phyloP scores from a whole-genome alignment of 1,284 basidiomycete genomes.

The Papiliotrema nemorosa region DNA sequence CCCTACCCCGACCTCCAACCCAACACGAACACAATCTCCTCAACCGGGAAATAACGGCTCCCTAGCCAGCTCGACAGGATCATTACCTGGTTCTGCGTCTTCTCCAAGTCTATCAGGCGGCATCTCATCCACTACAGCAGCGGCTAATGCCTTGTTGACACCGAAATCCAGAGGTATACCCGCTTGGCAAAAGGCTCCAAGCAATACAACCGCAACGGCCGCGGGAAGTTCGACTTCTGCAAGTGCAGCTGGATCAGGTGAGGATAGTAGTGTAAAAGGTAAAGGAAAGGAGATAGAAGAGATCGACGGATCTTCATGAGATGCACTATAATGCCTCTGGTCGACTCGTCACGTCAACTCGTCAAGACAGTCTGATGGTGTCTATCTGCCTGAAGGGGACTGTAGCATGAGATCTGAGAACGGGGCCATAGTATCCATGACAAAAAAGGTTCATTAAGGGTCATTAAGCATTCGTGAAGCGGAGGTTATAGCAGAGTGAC shows the following conservation, averaged over 20 bases:
- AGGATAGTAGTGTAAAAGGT: neutral
- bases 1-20: neutral
- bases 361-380: too few species aligned
- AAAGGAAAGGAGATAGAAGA: too few species aligned
- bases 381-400: too few species aligned
- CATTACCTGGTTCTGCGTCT: neutral
- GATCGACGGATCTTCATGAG: too few species aligned
- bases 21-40: neutral
- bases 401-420: too few species aligned
- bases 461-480: too few species aligned
- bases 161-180: constrained; percentile 65
- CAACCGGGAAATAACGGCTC: neutral
- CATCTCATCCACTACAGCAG: neutral
- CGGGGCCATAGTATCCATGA: too few species aligned
- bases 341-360: too few species aligned
- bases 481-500: too few species aligned
- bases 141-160: constrained; percentile 38
- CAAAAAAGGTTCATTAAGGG: too few species aligned
- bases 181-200: constrained; percentile 71
- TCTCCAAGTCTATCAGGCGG: neutral
- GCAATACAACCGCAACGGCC: too few species aligned
- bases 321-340: too few species aligned
- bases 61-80: neutral
- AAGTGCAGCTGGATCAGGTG: neutral
- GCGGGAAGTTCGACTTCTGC: neutral